These are phyloP conservation scores for Suhomyces sp. DNA, from an alignment of 805 yeast species.

Conservation along the genomic window DNA sequence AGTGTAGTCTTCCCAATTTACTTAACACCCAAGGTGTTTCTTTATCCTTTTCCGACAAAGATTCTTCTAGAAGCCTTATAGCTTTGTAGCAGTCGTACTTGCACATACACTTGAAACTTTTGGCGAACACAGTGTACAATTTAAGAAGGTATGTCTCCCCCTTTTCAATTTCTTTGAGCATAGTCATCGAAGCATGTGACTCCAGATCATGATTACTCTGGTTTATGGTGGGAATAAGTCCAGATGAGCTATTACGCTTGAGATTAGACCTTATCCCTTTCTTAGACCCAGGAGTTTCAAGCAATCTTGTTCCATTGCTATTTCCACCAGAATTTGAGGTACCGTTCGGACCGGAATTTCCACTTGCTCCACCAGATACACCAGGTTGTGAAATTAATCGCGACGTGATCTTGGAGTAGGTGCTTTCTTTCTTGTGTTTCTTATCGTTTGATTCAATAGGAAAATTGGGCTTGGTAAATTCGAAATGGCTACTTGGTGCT, in stretches of 20 bases:
- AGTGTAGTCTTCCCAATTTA: constrained; percentile 75
- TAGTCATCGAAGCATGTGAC: constrained; percentile 5
- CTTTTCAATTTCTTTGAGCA: constrained; percentile 24
- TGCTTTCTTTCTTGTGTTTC: constrained; percentile 27
- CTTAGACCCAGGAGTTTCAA: constrained; percentile 6
- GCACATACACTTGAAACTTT: constrained; percentile 57
- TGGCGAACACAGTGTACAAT: constrained; percentile 54
- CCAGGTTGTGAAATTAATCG: constrained; percentile 44
- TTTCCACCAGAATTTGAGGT: constrained; percentile 1
- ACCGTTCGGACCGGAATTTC: not conserved
- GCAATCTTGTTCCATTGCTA: constrained; percentile 1
- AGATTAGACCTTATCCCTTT: constrained; percentile 5
- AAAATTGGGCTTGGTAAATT: constrained; percentile 31
- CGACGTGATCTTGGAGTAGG: constrained; percentile 47
- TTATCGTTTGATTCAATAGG: constrained; percentile 19
- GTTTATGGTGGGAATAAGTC: constrained; percentile 5
- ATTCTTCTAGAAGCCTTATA: constrained; percentile 54
- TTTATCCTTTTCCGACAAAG: constrained; percentile 60
- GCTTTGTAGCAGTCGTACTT: constrained; percentile 80
- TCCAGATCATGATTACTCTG: not conserved
- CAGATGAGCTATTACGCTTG: constrained; percentile 8
- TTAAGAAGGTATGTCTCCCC: constrained; percentile 43
- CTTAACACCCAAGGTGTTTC: constrained; percentile 84
- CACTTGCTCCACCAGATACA: constrained; percentile 4
- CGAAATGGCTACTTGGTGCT: constrained; percentile 14